phyloP scores from a whole-genome alignment of 352 stramenopile genomes.

The Thraustochytrium striatum region DNA sequence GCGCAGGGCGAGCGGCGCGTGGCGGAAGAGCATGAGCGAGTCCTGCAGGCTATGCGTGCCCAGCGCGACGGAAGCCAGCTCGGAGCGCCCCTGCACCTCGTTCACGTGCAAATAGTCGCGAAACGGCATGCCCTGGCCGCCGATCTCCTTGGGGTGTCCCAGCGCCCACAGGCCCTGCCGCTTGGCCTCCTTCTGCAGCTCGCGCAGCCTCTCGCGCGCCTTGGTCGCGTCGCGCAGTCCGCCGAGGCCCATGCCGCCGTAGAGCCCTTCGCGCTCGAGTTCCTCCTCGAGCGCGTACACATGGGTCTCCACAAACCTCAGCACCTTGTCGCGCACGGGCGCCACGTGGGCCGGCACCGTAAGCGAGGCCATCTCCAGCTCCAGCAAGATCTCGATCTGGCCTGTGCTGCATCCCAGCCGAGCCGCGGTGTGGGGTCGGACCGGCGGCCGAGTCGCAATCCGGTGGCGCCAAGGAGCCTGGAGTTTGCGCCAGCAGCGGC shows the following conservation, averaged over 20 bases:
- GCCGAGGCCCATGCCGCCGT: slow-evolving; percentile 39
- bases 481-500: too few species aligned
- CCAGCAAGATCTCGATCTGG: too few species aligned
- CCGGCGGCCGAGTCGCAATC: too few species aligned
- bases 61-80: slow-evolving; percentile 12
- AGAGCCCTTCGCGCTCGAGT: neutral
- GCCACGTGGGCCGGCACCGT: slow-evolving; percentile 33
- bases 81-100: slow-evolving; percentile 32
- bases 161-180: slow-evolving; percentile 18
- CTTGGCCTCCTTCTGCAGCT: slow-evolving; percentile 39
- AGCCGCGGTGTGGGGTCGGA: too few species aligned
- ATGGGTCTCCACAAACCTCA: slow-evolving; percentile 36
- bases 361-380: too few species aligned
- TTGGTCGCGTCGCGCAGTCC: slow-evolving; percentile 14
- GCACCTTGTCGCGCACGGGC: slow-evolving; percentile 30
- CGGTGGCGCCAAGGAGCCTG: too few species aligned
- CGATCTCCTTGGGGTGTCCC: slow-evolving; percentile 44
- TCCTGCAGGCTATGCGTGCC: slow-evolving; percentile 39
- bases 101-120: slow-evolving; percentile 45
- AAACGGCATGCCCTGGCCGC: slow-evolving; percentile 25
- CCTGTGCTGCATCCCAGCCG: too few species aligned
- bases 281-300: slow-evolving; percentile 39
- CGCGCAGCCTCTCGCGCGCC: neutral
- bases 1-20: slow-evolving; percentile 59
- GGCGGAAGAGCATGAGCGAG: slow-evolving; percentile 40